A percentile compares a stretch with the other conserved stretches of the same genome.
Evolutionary conservation across 768 basidiomycete species (phyloP).

Genomic region (Favolaschia claudopus): DNA sequence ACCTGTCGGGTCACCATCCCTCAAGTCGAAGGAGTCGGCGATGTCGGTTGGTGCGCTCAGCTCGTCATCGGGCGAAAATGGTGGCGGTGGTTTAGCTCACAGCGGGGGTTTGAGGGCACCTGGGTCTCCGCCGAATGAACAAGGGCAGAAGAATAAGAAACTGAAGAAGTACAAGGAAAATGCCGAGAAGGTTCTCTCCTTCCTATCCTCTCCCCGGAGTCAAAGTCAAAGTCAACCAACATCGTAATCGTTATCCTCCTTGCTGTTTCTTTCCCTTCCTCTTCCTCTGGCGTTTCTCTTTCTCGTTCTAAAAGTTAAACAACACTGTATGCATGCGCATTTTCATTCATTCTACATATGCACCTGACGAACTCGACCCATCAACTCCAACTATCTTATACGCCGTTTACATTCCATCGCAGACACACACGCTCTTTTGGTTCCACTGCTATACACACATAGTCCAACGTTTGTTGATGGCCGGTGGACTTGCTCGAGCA

Average conservation of each 20-base stretch:
- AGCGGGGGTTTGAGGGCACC: constrained; percentile 39
- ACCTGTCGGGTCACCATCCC: constrained; percentile 66
- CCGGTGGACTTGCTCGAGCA: constrained; percentile 18
- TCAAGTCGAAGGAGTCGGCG: constrained; percentile 84
- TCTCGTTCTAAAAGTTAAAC: constrained; percentile 17
- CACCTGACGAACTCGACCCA: constrained; percentile 30
- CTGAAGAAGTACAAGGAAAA: constrained; percentile 88
- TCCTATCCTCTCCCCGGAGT: constrained; percentile 81
- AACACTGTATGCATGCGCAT: constrained; percentile 26
- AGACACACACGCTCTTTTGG: constrained; percentile 27
- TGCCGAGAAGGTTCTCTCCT: constrained; percentile 84
- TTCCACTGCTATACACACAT: constrained; percentile 26
- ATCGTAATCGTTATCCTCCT: constrained; percentile 20
- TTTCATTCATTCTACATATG: constrained; percentile 23
- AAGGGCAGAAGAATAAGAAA: constrained; percentile 75
- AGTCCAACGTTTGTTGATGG: constrained; percentile 24
- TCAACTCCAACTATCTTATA: constrained; percentile 35
- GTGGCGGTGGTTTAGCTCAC: constrained; percentile 39
- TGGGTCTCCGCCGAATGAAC: constrained; percentile 46
- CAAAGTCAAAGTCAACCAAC: constrained; percentile 41
- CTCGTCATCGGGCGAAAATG: constrained; percentile 75
- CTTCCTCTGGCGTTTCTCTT: constrained; percentile 8
- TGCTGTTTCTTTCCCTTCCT: constrained; percentile 8
- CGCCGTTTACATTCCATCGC: constrained; percentile 34
- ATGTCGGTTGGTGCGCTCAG: constrained; percentile 76